Percentiles rank a stretch among this genome's conserved stretches.
These are phyloP conservation scores for Hortaea sp. DNA, from an alignment of 2,329 filamentous ascomycete genomes.

Conservation along the genomic window DNA sequence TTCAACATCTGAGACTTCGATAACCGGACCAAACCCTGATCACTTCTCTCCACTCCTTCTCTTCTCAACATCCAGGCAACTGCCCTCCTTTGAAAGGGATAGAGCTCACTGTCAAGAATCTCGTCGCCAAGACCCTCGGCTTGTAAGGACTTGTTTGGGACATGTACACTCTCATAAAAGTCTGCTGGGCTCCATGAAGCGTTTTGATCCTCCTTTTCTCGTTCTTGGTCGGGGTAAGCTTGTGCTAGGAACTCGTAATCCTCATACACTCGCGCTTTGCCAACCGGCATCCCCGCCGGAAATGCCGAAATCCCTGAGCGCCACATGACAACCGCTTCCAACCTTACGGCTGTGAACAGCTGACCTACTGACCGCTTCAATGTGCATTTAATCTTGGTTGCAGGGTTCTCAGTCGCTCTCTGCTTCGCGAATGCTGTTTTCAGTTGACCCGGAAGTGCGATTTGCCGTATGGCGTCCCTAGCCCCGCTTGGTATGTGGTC, in stretches of 20 bases:
- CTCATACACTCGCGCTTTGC: slow-evolving; percentile 13
- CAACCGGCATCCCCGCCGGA: slow-evolving; percentile 13
- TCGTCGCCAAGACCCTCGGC: slow-evolving; percentile 6
- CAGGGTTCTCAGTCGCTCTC: background rate
- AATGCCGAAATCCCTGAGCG: slow-evolving; percentile 22
- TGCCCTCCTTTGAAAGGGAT: slow-evolving; percentile 62
- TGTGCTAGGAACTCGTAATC: slow-evolving; percentile 17
- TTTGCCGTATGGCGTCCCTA: slow-evolving; percentile 8
- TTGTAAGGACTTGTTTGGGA: slow-evolving; percentile 39
- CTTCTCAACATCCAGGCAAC: slow-evolving; percentile 60
- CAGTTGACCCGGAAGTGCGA: slow-evolving; percentile 10
- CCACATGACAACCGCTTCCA: slow-evolving; percentile 20
- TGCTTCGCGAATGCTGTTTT: background rate
- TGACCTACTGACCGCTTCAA: slow-evolving; percentile 16
- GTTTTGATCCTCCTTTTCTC: slow-evolving; percentile 12
- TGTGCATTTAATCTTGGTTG: slow-evolving; percentile 10
- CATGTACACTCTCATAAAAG: slow-evolving; percentile 62
- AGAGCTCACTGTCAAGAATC: slow-evolving; percentile 37
- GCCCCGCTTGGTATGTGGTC: slow-evolving; percentile 7
- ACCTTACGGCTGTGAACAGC: slow-evolving; percentile 16
- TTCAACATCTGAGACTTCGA: background rate
- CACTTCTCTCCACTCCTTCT: slow-evolving; percentile 48
- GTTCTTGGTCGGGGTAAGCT: slow-evolving; percentile 14
- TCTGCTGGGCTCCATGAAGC: slow-evolving; percentile 39
- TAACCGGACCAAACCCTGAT: slow-evolving; percentile 3